These are phyloP conservation scores for Tanozyma kutaoensis DNA, from an alignment of 805 yeast genomes.

Conservation along the genomic window DNA sequence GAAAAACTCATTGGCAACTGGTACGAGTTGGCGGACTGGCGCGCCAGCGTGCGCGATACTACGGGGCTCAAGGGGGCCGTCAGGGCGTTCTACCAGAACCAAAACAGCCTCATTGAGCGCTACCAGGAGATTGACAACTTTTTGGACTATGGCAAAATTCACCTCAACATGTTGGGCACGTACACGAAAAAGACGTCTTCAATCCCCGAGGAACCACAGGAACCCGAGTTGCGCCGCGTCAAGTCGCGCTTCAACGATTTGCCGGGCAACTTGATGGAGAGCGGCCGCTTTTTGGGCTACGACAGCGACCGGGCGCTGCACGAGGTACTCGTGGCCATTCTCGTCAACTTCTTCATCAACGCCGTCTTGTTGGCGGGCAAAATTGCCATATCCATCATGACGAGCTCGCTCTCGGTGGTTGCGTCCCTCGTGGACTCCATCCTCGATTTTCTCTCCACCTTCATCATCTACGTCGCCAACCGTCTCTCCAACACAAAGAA, in stretches of 20 bases:
- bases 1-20: slow-evolving; percentile 20
- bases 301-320: slow-evolving; percentile 27
- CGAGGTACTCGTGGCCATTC: slow-evolving; percentile 45
- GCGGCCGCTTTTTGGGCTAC: slow-evolving; percentile 39
- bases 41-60: slow-evolving; percentile 8
- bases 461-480: slow-evolving; percentile 56
- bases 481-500: slow-evolving; percentile 30
- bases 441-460: slow-evolving; percentile 60
- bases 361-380: slow-evolving; percentile 48
- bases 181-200: slow-evolving; percentile 18
- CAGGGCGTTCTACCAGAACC: slow-evolving; percentile 43
- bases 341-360: slow-evolving; percentile 51
- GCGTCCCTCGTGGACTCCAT: slow-evolving; percentile 73
- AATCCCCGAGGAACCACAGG: too few relatives aligned
- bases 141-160: slow-evolving; percentile 55
- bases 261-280: slow-evolving; percentile 50
- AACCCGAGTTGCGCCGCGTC: slow-evolving; percentile 2
- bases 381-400: slow-evolving; percentile 42
- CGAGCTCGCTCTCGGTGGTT: slow-evolving; percentile 60
- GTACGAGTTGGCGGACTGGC: slow-evolving; percentile 18
- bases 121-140: slow-evolving; percentile 49
- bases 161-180: slow-evolving; percentile 46
- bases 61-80: too few relatives aligned
- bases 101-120: slow-evolving; percentile 45
- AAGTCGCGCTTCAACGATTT: slow-evolving; percentile 24